phyloP scores from a whole-genome alignment of 1,284 basidiomycete genomes.

The Ustilago bromivora region DNA sequence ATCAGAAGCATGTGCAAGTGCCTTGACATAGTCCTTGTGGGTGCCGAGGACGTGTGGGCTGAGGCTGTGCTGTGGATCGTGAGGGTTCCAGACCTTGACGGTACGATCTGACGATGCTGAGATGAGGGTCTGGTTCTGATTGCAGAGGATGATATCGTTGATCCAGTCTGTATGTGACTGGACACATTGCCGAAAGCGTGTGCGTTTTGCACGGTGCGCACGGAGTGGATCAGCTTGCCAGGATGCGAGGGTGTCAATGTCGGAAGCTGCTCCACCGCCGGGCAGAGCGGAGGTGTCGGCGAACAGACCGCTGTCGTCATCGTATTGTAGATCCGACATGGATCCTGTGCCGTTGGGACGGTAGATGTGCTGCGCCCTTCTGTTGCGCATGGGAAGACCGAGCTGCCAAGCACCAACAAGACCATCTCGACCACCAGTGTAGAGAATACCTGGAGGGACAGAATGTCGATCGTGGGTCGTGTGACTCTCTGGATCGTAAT shows the following conservation, averaged over 20 bases:
- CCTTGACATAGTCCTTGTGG: slow-evolving; percentile 92
- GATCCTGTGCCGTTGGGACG: slow-evolving; percentile 14
- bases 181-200: slow-evolving; percentile 59
- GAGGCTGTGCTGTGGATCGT: slow-evolving; percentile 76
- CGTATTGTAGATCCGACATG: slow-evolving; percentile 15
- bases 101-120: slow-evolving; percentile 97
- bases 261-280: not conserved
- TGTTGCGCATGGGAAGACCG: slow-evolving; percentile 75
- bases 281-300: slow-evolving; percentile 31
- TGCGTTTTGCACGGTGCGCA: slow-evolving; percentile 26
- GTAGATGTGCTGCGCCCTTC: slow-evolving; percentile 17
- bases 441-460: slow-evolving; percentile 86
- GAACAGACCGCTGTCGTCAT: slow-evolving; percentile 29
- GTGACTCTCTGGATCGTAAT: not conserved
- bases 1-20: slow-evolving; percentile 70
- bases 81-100: slow-evolving; percentile 92
- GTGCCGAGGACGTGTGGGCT: slow-evolving; percentile 79
- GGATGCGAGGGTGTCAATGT: slow-evolving; percentile 21
- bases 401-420: slow-evolving; percentile 92
- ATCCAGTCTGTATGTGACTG: slow-evolving; percentile 84
- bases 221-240: slow-evolving; percentile 54
- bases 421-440: slow-evolving; percentile 92
- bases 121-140: slow-evolving; percentile 91
- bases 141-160: slow-evolving; percentile 92
- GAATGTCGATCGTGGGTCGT: not conserved